phyloP scores from a whole-genome alignment of 2,329 filamentous ascomycete species.

The Hypoxylon sp. region DNA sequence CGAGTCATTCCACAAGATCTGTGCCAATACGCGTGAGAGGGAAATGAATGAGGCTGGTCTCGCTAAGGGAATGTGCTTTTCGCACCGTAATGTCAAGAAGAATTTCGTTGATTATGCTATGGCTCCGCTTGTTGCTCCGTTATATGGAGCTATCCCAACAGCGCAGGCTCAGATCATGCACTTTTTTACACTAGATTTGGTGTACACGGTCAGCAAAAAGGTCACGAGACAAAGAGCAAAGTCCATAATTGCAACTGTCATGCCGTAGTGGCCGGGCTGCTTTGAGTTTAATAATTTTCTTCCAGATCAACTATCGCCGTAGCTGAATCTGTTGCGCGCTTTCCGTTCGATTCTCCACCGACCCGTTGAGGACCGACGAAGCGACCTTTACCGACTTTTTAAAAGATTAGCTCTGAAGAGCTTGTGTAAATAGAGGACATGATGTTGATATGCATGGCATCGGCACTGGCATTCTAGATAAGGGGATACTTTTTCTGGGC shows the following conservation, averaged over 20 bases:
- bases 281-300: conserved; percentile 43
- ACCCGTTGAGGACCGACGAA: conserved; percentile 50
- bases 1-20: conserved; percentile 75
- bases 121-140: conserved; percentile 76
- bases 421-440: conserved; percentile 66
- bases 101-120: conserved; percentile 75
- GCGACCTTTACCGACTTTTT: conserved; percentile 53
- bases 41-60: conserved; percentile 78
- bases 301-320: conserved; percentile 27
- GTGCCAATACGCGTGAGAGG: conserved; percentile 71
- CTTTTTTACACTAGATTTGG: conserved; percentile 77
- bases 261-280: conserved; percentile 58
- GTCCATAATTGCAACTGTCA: conserved; percentile 60
- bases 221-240: conserved; percentile 68
- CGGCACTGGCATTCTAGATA: conserved; percentile 65
- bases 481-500: conserved; percentile 57
- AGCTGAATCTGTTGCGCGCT: conserved; percentile 39
- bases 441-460: conserved; percentile 67
- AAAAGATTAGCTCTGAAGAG: conserved; percentile 56
- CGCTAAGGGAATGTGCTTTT: conserved; percentile 76
- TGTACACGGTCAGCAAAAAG: conserved; percentile 81
- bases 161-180: conserved; percentile 78
- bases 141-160: conserved; percentile 78
- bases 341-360: conserved; percentile 52
- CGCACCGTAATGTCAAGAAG: conserved; percentile 67